These are phyloP conservation scores for Phytophthora cactorum DNA, from an alignment of 352 stramenopile genomes.

Conservation along the genomic window DNA sequence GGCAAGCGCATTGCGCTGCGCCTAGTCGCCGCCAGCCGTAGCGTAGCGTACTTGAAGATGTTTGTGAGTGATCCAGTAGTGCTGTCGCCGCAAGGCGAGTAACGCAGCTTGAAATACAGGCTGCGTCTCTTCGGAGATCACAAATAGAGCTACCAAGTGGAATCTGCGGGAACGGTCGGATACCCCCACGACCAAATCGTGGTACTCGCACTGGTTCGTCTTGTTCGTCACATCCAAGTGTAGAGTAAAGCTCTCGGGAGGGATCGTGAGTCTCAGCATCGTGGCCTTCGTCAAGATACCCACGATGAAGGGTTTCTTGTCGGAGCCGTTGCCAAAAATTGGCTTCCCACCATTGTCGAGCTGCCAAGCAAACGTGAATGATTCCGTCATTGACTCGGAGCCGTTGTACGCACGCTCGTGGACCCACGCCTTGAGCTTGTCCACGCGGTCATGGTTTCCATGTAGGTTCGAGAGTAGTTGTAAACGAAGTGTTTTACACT, in stretches of 20 bases:
- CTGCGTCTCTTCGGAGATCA: neutral
- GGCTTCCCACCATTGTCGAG: neutral
- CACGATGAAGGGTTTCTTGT: neutral
- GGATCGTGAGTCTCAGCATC: neutral
- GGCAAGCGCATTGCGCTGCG: neutral
- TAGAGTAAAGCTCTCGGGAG: neutral
- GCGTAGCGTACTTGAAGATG: neutral
- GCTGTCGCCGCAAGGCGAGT: neutral
- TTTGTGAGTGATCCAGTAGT: neutral
- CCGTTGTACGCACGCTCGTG: neutral
- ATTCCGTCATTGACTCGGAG: neutral
- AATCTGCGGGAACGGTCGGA: neutral
- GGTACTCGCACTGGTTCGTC: neutral
- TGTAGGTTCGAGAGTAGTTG: neutral
- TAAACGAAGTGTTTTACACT: neutral
- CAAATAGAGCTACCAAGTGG: neutral
- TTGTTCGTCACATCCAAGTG: neutral
- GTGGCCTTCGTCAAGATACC: neutral
- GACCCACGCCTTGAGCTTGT: neutral
- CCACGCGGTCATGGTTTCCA: neutral
- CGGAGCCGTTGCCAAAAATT: neutral
- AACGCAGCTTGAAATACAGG: neutral
- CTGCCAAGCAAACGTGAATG: neutral
- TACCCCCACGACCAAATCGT: neutral
- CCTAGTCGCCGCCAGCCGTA: neutral